Conservation (phyloP, 305 asterid genomes). For the Euphrasia arctica region DNA sequence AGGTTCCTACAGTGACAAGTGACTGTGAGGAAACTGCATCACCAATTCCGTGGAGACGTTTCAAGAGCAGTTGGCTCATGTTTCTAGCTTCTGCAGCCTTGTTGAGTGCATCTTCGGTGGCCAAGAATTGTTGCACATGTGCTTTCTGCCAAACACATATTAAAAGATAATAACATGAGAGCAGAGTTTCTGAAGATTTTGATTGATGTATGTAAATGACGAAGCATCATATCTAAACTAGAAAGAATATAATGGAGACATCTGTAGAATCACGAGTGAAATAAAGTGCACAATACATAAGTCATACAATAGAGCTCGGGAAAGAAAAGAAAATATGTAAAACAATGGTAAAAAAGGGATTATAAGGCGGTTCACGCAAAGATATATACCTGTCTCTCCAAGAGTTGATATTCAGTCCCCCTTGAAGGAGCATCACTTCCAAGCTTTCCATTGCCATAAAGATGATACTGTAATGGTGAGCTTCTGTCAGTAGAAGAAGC, state of each 20-base stretch:
- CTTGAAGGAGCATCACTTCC: constrained; percentile 71
- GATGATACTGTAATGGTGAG: constrained; percentile 86
- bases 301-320: constrained; percentile 2
- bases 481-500: constrained; percentile 75
- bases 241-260: constrained; percentile 11
- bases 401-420: constrained; percentile 86
- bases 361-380: constrained; percentile 9
- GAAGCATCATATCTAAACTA: constrained; percentile 14
- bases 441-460: constrained; percentile 79
- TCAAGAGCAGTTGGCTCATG: constrained; percentile 57
- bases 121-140: constrained; percentile 62
- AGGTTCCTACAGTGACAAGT: constrained; percentile 55
- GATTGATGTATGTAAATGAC: constrained; percentile 12
- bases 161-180: neutral
- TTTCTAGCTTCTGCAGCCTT: constrained; percentile 55
- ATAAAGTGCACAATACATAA: constrained; percentile 22
- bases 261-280: constrained; percentile 19
- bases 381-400: constrained; percentile 83
- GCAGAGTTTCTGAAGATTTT: constrained; percentile 5
- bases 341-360: constrained; percentile 14
- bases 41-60: constrained; percentile 79
- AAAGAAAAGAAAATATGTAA: neutral
- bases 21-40: constrained; percentile 72
- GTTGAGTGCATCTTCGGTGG: constrained; percentile 93
- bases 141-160: constrained; percentile 42